These are phyloP conservation scores for Aspergillus aculeatinus DNA, from an alignment of 2,329 filamentous ascomycete genomes.

Conservation along the genomic window DNA sequence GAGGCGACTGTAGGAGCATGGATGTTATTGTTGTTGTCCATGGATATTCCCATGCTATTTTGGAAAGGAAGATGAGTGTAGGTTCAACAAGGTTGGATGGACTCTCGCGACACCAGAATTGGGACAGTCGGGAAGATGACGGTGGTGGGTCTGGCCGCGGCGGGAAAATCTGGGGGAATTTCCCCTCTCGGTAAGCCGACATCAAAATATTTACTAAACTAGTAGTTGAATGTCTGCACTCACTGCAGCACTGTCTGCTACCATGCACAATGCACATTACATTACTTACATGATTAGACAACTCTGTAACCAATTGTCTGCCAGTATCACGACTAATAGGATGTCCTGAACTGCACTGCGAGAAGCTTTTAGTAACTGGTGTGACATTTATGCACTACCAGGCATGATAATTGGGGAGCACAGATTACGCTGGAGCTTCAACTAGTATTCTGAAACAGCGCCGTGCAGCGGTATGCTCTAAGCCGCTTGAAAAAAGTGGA, in stretches of 20 bases:
- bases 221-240: not conserved
- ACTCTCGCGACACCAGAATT: not conserved
- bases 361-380: not conserved
- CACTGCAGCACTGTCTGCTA: not conserved
- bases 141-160: not conserved
- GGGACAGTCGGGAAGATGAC: constrained; percentile 3
- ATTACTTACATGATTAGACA: not conserved
- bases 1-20: constrained; percentile 73
- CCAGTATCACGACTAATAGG: not conserved
- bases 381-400: not conserved
- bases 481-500: not conserved
- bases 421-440: not conserved
- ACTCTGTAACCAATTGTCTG: not conserved
- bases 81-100: not conserved
- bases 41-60: constrained; percentile 53
- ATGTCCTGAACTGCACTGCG: not conserved
- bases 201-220: not conserved
- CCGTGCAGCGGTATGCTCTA: not conserved
- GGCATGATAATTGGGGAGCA: not conserved
- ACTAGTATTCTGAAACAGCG: not conserved
- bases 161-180: not conserved
- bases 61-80: constrained; percentile 13
- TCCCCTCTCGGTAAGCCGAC: not conserved
- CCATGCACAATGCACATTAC: not conserved
- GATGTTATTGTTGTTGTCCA: constrained; percentile 61